Conservation (phyloP, 352 stramenopile genomes). For the Proteromonas lacertae region DNA sequence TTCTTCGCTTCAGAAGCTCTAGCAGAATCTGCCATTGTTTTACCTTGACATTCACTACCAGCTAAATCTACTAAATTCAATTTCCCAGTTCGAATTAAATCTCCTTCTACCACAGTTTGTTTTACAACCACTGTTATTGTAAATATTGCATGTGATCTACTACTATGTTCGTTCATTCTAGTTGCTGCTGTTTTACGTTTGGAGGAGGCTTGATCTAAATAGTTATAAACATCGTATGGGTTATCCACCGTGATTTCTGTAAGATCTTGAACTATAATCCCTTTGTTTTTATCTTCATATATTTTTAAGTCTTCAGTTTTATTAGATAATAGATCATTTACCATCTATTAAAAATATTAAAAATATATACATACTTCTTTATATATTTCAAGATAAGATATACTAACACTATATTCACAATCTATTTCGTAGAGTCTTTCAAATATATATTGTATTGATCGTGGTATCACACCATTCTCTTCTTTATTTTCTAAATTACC, state of each 20-base stretch:
- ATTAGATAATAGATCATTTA: background rate
- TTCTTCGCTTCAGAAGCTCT: conserved; percentile 30
- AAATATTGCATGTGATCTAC: background rate
- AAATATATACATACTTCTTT: background rate
- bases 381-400: conserved; percentile 83
- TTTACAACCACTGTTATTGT: background rate
- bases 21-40: conserved; percentile 36
- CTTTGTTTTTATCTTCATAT: background rate
- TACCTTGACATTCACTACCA: conserved; percentile 53
- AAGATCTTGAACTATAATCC: background rate
- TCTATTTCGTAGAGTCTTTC: conserved; percentile 48
- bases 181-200: background rate
- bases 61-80: conserved; percentile 50
- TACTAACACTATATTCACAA: conserved; percentile 44
- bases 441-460: conserved; percentile 67
- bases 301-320: background rate
- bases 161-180: background rate
- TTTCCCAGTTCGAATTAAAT: conserved; percentile 11
- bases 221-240: background rate
- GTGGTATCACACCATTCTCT: conserved; percentile 51
- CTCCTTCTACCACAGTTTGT: background rate
- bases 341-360: too few relatives aligned
- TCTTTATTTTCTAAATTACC: background rate
- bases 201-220: background rate
- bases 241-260: background rate